A percentile compares a stretch with the other conserved stretches of the same genome.
phyloP scores from a whole-genome alignment of 2,329 filamentous ascomycete genomes.

The Penicillium sp. region DNA sequence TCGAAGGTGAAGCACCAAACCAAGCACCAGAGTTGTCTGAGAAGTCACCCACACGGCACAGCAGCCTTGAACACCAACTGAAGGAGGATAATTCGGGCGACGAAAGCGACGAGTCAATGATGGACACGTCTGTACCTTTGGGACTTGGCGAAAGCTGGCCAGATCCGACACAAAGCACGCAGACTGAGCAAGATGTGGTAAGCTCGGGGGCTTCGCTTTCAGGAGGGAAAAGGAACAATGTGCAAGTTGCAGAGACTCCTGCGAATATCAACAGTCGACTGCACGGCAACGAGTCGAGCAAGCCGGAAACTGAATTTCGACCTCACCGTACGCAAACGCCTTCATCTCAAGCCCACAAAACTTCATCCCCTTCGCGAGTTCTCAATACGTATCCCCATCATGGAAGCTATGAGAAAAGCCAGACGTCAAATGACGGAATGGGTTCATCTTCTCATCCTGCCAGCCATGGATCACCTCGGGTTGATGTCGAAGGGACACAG shows the following conservation, averaged over 20 bases:
- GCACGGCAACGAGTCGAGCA: background rate
- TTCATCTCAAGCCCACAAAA: constrained; percentile 26
- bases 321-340: constrained; percentile 4
- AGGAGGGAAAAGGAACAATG: constrained; percentile 10
- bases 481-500: constrained; percentile 25
- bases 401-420: constrained; percentile 16
- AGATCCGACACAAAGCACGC: constrained; percentile 21
- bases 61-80: background rate
- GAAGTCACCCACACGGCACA: background rate
- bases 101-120: constrained; percentile 34
- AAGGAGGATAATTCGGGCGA: constrained; percentile 12
- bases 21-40: background rate
- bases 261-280: constrained; percentile 9
- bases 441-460: constrained; percentile 8
- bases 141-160: constrained; percentile 27
- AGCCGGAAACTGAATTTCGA: background rate
- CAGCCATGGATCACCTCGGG: background rate
- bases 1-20: background rate
- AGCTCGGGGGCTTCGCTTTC: constrained; percentile 25
- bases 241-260: constrained; percentile 38
- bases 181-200: constrained; percentile 19
- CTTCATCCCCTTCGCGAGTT: constrained; percentile 36
- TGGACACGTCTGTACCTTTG: constrained; percentile 37
- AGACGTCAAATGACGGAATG: constrained; percentile 16
- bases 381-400: constrained; percentile 32